phyloP scores from a whole-genome alignment of 495 filamentous ascomycete genomes.

The Trichoderma orchidacearum region DNA sequence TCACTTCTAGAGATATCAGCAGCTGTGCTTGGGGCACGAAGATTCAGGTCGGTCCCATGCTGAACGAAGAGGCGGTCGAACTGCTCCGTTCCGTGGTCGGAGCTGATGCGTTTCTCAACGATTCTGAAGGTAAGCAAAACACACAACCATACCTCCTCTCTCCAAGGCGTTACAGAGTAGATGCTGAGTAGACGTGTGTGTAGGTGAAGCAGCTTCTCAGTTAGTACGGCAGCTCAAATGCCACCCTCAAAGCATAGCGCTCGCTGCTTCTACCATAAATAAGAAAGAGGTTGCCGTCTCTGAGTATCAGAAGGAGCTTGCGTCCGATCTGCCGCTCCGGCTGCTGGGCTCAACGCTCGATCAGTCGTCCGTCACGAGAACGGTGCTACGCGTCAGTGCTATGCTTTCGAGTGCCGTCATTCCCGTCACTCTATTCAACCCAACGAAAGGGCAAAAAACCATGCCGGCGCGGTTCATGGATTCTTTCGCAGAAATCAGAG shows the following conservation, averaged over 20 bases:
- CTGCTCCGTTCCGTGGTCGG: neutral
- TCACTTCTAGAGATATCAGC: neutral
- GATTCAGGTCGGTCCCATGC: neutral
- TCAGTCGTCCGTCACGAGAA: neutral
- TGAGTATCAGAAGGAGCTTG: neutral
- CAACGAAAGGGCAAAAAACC: neutral
- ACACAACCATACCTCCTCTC: neutral
- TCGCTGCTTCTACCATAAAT: neutral
- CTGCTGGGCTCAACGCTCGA: neutral
- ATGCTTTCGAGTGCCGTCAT: conserved; percentile 2
- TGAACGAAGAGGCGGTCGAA: neutral
- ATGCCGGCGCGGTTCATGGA: neutral
- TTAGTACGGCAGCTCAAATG: neutral
- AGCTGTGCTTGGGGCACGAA: neutral
- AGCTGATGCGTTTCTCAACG: neutral
- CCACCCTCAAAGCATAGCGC: neutral
- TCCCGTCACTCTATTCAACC: neutral
- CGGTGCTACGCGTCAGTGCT: conserved; percentile 2
- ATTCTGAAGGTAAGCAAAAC: neutral
- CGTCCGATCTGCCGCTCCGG: neutral
- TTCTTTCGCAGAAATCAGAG: neutral
- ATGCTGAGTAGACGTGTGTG: neutral
- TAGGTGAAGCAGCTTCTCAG: neutral
- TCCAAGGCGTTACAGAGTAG: neutral
- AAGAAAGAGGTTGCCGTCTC: neutral